Evolutionary conservation across 2,329 filamentous ascomycete species (phyloP), one percentile per base, ranked within the genome.

Genomic region (Botryosphaeria dothidea): DNA sequence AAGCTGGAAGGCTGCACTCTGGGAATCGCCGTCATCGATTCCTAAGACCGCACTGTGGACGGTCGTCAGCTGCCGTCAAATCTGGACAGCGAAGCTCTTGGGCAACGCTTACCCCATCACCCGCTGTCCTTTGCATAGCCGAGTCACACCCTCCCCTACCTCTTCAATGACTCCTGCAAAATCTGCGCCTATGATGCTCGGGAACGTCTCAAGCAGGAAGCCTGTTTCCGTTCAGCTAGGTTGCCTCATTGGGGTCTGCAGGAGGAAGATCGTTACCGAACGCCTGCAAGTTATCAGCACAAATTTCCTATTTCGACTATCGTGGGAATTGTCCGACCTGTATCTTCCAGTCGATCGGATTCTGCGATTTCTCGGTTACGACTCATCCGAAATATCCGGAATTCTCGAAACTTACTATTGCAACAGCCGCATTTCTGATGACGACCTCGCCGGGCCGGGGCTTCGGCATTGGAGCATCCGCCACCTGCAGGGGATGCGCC

Each of bases 161-260:
- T 73, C 75, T 25, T 71, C 65, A 19, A 79, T 69, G 58, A 74
- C 74, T n/a, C 77, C 77, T 21, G 77, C 76, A 17, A 77, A 68
- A 58, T 79, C 77, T 57, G 65, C 68, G 52, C 77, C 77, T 7
- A 79, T 68, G 19, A 79, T 69, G 23, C 68, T 70, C 1, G 77
- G 77, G 68, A 71, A 79, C 0, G 69, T 68, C 51, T 76, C 56
- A 61, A 78, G 65, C 62, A 77, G 74, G 13, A 72, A 29, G 27
- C 72, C 74, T 66, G 19, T 15, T 31, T 9, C 7, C 38, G 17
- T 29, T 62, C 25, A 56, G 29, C 2, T 27, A 6, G 17, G 11
- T 1, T 11, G 15, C 9, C 2, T n/a, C 15, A 17, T 17, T 1
- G 23, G 41, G 36, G n/a, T 49, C 23, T 11, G 17, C 17, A 2